Evolutionary conservation across 2,329 filamentous ascomycete species (phyloP).

Genomic region (Emmonsiellopsis sp.): DNA sequence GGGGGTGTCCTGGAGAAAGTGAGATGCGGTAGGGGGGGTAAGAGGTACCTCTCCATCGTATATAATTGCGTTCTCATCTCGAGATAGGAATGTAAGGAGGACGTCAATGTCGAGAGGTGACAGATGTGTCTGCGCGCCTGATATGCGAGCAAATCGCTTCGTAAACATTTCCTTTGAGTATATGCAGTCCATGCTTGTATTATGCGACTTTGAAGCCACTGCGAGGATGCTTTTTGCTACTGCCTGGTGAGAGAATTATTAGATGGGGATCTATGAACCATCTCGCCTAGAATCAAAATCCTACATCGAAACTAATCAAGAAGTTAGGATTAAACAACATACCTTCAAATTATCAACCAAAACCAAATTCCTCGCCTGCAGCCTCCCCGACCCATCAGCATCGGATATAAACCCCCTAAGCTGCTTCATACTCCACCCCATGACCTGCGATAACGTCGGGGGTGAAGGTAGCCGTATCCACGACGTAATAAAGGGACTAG

Average conservation of each 20-base stretch:
- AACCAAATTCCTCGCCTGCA: slow-evolving; percentile 36
- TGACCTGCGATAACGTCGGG: slow-evolving; percentile 56
- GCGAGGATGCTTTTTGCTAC: slow-evolving; percentile 47
- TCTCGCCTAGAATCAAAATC: not conserved
- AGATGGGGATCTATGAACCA: not conserved
- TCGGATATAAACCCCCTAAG: slow-evolving; percentile 50
- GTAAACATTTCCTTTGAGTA: slow-evolving; percentile 59
- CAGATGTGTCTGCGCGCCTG: slow-evolving; percentile 42
- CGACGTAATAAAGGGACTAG: slow-evolving; percentile 62
- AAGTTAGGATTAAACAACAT: slow-evolving; percentile 5
- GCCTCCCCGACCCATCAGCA: slow-evolving; percentile 19
- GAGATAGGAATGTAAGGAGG: slow-evolving; percentile 57
- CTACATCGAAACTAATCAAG: not conserved
- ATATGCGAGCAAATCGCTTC: slow-evolving; percentile 44
- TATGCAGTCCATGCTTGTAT: slow-evolving; percentile 52
- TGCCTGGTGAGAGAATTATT: slow-evolving; percentile 23
- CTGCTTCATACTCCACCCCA: slow-evolving; percentile 67
- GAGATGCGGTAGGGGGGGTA: slow-evolving; percentile 21
- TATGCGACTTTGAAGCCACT: slow-evolving; percentile 32
- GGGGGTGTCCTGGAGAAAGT: slow-evolving; percentile 36
- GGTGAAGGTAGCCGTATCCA: slow-evolving; percentile 44
- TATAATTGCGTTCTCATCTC: slow-evolving; percentile 50
- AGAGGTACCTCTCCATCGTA: slow-evolving; percentile 37
- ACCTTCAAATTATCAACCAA: slow-evolving; percentile 51
- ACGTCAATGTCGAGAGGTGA: slow-evolving; percentile 59